Conservation (phyloP, 164 flowering plant species). For the Magnolia kwangsiensis region DNA sequence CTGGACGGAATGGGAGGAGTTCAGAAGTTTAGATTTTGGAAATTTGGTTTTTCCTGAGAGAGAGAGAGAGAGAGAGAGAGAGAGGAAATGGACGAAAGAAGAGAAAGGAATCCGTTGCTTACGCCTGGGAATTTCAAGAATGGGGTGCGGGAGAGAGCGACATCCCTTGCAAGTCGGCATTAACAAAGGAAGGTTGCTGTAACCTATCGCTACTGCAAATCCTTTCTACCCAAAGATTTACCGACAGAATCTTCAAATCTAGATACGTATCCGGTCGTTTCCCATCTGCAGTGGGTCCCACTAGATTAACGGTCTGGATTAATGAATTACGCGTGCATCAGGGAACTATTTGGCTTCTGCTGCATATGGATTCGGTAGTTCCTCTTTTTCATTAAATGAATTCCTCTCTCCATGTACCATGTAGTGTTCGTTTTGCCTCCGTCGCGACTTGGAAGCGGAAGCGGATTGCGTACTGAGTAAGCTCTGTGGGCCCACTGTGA, state of each 20-base stretch:
- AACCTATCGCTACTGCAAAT: neutral
- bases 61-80: too few relatives aligned
- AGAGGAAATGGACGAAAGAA: neutral
- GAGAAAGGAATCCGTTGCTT: constrained; percentile 25
- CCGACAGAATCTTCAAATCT: neutral
- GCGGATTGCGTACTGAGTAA: too few relatives aligned
- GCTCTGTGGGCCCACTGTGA: too few relatives aligned
- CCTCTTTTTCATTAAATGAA: too few relatives aligned
- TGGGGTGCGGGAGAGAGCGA: constrained; percentile 31
- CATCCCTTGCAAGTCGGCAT: constrained; percentile 44
- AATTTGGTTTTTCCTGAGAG: neutral
- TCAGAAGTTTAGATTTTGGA: constrained; percentile 12
- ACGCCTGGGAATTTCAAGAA: constrained; percentile 27
- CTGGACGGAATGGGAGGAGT: constrained; percentile 10
- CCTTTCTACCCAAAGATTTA: neutral
- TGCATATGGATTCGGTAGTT: too few relatives aligned
- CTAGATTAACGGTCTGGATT: neutral
- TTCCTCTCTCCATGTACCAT: too few relatives aligned
- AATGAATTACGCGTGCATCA: neutral
- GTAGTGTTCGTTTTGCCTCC: too few relatives aligned
- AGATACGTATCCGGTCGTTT: neutral
- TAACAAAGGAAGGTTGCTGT: constrained; percentile 16
- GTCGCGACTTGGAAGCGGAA: too few relatives aligned
- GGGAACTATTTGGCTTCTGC: neutral
- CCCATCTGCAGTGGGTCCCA: neutral